Conservation (phyloP, 305 asterid genomes). For the Fraxinus baroniana region DNA sequence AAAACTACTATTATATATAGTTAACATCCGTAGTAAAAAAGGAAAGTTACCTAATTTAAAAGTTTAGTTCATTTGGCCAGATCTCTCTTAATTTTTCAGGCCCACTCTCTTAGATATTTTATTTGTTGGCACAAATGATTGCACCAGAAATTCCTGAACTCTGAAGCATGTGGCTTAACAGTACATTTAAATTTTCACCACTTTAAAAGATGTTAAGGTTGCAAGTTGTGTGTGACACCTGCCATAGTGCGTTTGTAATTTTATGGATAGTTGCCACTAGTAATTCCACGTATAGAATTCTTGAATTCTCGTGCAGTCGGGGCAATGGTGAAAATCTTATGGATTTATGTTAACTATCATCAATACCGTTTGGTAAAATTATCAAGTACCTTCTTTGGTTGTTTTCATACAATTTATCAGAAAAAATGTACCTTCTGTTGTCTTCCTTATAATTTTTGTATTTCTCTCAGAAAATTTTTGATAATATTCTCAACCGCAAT, state of each 20-base stretch:
- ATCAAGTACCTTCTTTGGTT: background rate
- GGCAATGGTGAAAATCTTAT: background rate
- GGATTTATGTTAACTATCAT: background rate
- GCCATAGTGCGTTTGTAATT: background rate
- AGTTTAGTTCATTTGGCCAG: background rate
- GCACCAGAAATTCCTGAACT: background rate
- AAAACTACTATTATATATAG: background rate
- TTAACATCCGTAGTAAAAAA: background rate
- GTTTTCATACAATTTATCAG: background rate
- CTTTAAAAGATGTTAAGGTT: background rate
- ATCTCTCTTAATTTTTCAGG: background rate
- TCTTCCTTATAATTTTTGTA: background rate
- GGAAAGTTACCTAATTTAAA: background rate
- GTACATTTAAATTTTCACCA: background rate
- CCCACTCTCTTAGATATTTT: background rate
- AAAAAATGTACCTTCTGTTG: background rate
- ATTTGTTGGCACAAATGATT: background rate
- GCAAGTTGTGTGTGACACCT: background rate
- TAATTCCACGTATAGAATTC: background rate
- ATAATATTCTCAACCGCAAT: conserved; percentile 94
- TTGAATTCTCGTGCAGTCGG: background rate
- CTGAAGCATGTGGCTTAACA: background rate
- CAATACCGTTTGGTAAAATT: background rate
- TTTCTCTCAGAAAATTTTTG: conserved; percentile 70
- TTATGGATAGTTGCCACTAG: background rate